These are phyloP conservation scores for Sclerotinia sclerotiorum DNA, from an alignment of 2,329 filamentous ascomycete species.

Conservation along the genomic window DNA sequence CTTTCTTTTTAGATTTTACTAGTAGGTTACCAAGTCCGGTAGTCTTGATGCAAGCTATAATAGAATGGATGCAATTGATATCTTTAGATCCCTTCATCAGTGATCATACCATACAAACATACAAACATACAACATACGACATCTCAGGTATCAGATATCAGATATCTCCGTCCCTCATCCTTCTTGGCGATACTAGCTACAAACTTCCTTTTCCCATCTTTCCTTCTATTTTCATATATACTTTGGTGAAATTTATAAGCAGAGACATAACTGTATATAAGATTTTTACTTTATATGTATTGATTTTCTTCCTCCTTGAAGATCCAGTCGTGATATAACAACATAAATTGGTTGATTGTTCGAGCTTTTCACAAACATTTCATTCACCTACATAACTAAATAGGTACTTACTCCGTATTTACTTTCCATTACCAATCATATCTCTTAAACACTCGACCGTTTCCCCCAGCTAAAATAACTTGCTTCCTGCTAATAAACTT, in stretches of 20 bases:
- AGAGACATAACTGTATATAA: neutral
- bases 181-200: neutral
- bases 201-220: neutral
- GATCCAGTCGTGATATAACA: neutral
- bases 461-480: neutral
- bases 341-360: neutral
- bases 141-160: neutral
- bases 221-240: no score
- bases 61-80: no score
- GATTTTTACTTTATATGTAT: neutral
- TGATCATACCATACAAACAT: no score
- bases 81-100: no score
- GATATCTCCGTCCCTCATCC: neutral
- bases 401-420: neutral
- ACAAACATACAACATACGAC: no score
- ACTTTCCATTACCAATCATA: conserved; percentile 8
- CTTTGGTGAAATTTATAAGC: neutral
- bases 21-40: no score
- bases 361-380: neutral
- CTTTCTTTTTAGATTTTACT: neutral
- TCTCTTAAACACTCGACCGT: conserved; percentile 2
- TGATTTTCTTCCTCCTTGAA: neutral
- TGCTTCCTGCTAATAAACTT: conserved; percentile 10
- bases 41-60: no score
- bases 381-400: neutral